Percentiles rank a stretch among this genome's conserved stretches.
Evolutionary conservation across 805 yeast species (phyloP).

Genomic region (Cyberlindnera xishuangbannaensis): DNA sequence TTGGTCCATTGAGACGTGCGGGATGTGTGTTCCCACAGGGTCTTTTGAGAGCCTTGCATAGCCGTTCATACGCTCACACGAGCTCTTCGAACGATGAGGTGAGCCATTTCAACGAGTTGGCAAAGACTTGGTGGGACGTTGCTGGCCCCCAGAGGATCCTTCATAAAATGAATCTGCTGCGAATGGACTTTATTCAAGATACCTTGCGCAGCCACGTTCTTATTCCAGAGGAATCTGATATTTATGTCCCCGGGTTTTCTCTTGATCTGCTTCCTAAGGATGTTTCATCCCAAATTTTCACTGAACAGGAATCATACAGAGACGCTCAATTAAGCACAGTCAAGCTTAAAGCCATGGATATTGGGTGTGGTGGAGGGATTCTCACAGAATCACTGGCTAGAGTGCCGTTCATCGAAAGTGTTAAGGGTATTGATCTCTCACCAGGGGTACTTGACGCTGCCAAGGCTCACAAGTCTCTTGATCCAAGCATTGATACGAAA

Average conservation of each 20-base stretch:
- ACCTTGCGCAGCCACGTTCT: conserved; percentile 36
- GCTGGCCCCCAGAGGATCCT: conserved; percentile 88
- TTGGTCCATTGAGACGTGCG: too few species aligned
- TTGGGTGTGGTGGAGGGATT: conserved; percentile 99
- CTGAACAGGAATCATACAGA: conserved; percentile 45
- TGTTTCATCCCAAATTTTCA: conserved; percentile 40
- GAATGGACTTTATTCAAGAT: conserved; percentile 80
- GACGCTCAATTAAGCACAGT: conserved; percentile 27
- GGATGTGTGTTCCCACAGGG: too few species aligned
- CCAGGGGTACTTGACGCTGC: conserved; percentile 81
- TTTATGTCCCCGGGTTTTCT: conserved; percentile 77
- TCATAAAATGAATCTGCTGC: conserved; percentile 86
- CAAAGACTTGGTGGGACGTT: conserved; percentile 98
- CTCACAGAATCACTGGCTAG: conserved; percentile 84
- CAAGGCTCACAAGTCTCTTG: conserved; percentile 53
- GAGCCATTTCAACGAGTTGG: conserved; percentile 77
- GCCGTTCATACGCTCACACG: too few species aligned
- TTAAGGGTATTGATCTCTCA: conserved; percentile 82
- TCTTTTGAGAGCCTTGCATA: too few species aligned
- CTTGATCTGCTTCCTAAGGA: conserved; percentile 57
- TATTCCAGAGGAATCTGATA: conserved; percentile 24
- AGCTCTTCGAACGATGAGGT: conserved; percentile 57
- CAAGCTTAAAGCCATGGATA: conserved; percentile 60
- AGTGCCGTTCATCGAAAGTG: conserved; percentile 51
- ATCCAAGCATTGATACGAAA: conserved; percentile 54